Base-by-base conservation (phyloP, 495 filamentous ascomycete species). In the Xylaria telfairii region DNA sequence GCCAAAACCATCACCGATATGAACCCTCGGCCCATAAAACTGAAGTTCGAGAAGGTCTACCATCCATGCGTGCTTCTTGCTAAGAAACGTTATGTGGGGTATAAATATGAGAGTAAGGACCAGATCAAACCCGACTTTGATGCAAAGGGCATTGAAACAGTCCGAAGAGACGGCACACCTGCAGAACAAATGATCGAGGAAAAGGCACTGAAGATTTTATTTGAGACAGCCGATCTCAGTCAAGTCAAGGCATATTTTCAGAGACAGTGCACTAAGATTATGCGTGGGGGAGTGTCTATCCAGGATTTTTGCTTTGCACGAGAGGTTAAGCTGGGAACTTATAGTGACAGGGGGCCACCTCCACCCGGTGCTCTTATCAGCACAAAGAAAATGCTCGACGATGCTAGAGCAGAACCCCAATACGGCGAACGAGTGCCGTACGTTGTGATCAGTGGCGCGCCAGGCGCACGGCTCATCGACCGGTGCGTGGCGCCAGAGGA, bases 1-100 rank as follows among this genome's bases (percentile, higher is more conserved):
- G 91, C 95, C n/a, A 87, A 92, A 76, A 89, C 89, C 51, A 89
- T 99, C 68, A 99, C 96, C 0, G 84, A 93, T 63, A 91, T 92
- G 82, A 99, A 98, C 78, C 96, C 96, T 12, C 88, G 92, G 12
- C 96, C 96, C 0, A 83, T 99, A 65, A 98, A 97, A 80, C 90
- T 99, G 69, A 97, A 98, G 77, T 98, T 99, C 75, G 96, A 99
- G 81, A 99, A 99, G 75, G 96, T 99, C 15, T 99, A 99, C 79
- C 90, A 94, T 64, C 96, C 96, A 0, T 98, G 95, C 75, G 89
- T 98, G 0, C 87, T 99, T 4, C 87, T 99, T 0, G 93, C 96
- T 30, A 99, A 98, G 83, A 99, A 99, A 80, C 92, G 96, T 46
- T 99, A 99, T 76, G 96, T 98, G 44, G 96, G 96, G 28, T 98